These are phyloP conservation scores for Flaveria sonorensis DNA, from an alignment of 129 eudicot genomes.

Conservation along the genomic window DNA sequence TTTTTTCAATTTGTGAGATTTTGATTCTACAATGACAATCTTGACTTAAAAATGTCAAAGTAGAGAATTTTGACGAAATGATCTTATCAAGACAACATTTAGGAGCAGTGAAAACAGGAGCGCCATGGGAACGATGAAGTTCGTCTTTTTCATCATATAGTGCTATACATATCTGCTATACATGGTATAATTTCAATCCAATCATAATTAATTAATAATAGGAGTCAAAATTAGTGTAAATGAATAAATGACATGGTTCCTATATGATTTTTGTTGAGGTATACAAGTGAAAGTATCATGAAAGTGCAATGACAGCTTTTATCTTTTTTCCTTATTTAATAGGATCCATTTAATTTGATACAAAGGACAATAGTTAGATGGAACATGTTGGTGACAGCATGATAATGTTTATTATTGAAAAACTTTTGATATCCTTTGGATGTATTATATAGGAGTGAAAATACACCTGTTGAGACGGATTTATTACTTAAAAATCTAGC, in stretches of 20 bases:
- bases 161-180: no score
- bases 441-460: conserved; percentile 4
- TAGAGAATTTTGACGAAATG: neutral
- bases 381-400: conserved; percentile 9
- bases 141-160: conserved; percentile 87
- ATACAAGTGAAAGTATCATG: neutral
- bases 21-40: neutral
- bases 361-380: conserved; percentile 12
- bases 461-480: neutral
- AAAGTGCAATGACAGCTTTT: neutral
- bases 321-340: neutral
- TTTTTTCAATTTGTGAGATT: neutral
- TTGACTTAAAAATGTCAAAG: neutral
- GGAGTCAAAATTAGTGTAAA: neutral
- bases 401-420: neutral
- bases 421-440: conserved; percentile 6
- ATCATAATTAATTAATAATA: neutral
- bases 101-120: conserved; percentile 97
- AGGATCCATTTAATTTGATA: neutral
- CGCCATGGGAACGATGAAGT: conserved; percentile 89
- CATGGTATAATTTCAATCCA: conserved; percentile 6
- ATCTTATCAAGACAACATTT: conserved; percentile 86
- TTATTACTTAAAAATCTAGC: conserved; percentile 87
- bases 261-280: neutral
- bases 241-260: neutral